Evolutionary conservation across 371 early-diverging fungal genomes (phyloP).

Genomic region (Mortierella sp.): DNA sequence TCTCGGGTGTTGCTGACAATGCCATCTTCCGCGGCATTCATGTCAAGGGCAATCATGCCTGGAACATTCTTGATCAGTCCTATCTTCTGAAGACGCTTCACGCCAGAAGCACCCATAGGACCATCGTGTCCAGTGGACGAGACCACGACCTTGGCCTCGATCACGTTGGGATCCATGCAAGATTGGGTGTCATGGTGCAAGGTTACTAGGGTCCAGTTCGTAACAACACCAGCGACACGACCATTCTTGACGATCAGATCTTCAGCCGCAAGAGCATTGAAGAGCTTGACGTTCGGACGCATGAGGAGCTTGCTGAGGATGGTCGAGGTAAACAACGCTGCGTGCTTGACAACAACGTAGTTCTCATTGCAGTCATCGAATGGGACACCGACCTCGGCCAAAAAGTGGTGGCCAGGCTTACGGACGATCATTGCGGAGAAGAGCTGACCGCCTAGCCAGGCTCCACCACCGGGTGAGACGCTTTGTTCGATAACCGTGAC

Average conservation of each 20-base stretch:
- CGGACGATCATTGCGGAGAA: constrained; percentile 77
- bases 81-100: constrained; percentile 75
- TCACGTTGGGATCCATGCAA: constrained; percentile 83
- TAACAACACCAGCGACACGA: constrained; percentile 66
- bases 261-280: constrained; percentile 82
- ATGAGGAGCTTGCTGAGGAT: constrained; percentile 73
- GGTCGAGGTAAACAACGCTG: constrained; percentile 82
- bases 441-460: constrained; percentile 84
- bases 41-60: constrained; percentile 78
- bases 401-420: constrained; percentile 75
- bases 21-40: constrained; percentile 78
- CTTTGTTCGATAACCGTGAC: constrained; percentile 75
- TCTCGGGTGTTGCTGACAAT: constrained; percentile 77
- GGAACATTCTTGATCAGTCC: constrained; percentile 68
- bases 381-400: constrained; percentile 73
- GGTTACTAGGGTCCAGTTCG: constrained; percentile 83
- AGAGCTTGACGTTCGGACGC: constrained; percentile 78
- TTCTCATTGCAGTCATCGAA: constrained; percentile 78
- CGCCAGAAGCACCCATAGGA: constrained; percentile 78
- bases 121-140: constrained; percentile 82
- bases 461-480: constrained; percentile 78
- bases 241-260: constrained; percentile 78
- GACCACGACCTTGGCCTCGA: constrained; percentile 76
- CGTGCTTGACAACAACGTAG: constrained; percentile 79
- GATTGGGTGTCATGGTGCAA: constrained; percentile 75